Conservation (phyloP, 164 flowering plant species). For the Cinnamomum chago region DNA sequence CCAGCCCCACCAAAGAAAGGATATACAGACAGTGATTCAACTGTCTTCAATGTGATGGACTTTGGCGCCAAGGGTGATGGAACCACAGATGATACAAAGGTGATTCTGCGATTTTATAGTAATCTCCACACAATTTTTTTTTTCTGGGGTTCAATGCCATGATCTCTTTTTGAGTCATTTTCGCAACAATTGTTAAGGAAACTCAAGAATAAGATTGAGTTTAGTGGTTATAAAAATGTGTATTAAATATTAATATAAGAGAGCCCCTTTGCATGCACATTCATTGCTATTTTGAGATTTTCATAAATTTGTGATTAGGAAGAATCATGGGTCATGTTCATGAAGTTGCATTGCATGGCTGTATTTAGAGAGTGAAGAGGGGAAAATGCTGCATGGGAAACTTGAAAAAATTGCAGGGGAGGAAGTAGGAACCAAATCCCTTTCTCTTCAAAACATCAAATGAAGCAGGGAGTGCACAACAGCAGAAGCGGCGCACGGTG, state of each 20-base stretch:
- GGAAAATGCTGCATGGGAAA: not conserved
- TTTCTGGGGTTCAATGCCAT: too few species aligned
- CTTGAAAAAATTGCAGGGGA: not conserved
- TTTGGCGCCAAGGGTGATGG: conserved; percentile 96
- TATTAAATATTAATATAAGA: too few species aligned
- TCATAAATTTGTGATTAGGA: too few species aligned
- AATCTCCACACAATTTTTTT: not conserved
- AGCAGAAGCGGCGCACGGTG: too few species aligned
- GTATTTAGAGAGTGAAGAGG: not conserved
- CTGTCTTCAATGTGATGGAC: conserved; percentile 50
- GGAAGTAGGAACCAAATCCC: too few species aligned
- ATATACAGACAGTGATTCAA: conserved; percentile 15
- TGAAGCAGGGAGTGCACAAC: too few species aligned
- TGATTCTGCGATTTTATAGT: conserved; percentile 16
- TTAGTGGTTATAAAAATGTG: too few species aligned
- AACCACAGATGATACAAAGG: conserved; percentile 80
- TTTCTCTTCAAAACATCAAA: too few species aligned
- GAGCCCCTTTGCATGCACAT: not conserved
- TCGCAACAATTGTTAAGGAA: not conserved
- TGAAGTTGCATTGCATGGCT: not conserved
- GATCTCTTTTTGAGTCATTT: not conserved
- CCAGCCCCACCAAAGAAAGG: conserved; percentile 25
- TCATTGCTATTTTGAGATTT: too few species aligned
- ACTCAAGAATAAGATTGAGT: not conserved
- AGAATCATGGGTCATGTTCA: not conserved